These are phyloP conservation scores for Eimeria brunetti DNA, from an alignment of 169 alveolate species.

Conservation along the genomic window DNA sequence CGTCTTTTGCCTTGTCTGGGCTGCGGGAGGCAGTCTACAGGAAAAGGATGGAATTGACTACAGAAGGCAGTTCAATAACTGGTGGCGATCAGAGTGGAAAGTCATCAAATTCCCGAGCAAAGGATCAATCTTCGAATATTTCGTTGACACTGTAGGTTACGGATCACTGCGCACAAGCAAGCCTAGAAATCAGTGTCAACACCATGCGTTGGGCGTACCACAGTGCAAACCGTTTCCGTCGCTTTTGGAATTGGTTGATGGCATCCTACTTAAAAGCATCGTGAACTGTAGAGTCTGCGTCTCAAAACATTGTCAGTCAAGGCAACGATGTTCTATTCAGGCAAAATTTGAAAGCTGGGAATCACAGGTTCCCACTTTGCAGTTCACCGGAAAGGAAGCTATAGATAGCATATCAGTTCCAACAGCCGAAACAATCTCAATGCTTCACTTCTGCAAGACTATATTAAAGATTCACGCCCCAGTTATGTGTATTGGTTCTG, in stretches of 20 bases:
- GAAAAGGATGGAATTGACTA: slow-evolving; percentile 97
- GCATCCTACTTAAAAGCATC: neutral
- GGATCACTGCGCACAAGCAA: neutral
- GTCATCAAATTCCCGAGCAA: slow-evolving; percentile 96
- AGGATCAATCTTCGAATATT: slow-evolving; percentile 97
- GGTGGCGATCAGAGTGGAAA: slow-evolving; percentile 97
- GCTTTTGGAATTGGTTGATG: neutral
- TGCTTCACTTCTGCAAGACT: slow-evolving; percentile 92
- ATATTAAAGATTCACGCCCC: slow-evolving; percentile 91
- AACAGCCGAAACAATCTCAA: slow-evolving; percentile 94
- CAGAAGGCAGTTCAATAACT: slow-evolving; percentile 94
- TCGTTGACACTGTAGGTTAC: slow-evolving; percentile 89
- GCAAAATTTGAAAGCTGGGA: slow-evolving; percentile 93
- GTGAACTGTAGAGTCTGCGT: neutral
- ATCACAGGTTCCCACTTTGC: slow-evolving; percentile 70
- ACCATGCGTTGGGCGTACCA: neutral
- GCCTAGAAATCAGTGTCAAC: neutral
- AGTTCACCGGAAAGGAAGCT: slow-evolving; percentile 82
- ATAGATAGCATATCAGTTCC: slow-evolving; percentile 93
- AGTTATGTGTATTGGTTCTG: slow-evolving; percentile 94
- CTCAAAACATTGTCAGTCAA: neutral
- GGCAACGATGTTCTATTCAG: slow-evolving; percentile 14
- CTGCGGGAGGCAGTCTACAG: slow-evolving; percentile 95
- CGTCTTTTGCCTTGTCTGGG: slow-evolving; percentile 96
- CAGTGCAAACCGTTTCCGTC: neutral